Conservation (phyloP, 2,329 filamentous ascomycete genomes). For the Xylaria sp. region DNA sequence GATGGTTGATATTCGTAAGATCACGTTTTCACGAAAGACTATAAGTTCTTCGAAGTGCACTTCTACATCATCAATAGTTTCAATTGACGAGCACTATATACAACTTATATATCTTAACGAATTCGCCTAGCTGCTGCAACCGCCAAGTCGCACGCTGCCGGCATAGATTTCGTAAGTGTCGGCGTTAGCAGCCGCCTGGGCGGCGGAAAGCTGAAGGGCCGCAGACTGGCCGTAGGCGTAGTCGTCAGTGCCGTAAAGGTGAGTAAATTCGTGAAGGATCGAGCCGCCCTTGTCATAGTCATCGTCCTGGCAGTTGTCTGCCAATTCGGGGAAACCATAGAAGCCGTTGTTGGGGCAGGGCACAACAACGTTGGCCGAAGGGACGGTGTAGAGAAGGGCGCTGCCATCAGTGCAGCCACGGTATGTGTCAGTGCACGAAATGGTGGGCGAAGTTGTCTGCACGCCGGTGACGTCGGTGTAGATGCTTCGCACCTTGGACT, state of each 20-base stretch:
- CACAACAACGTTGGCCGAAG: constrained; percentile 35
- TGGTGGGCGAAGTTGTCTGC: constrained; percentile 37
- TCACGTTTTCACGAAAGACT: not conserved
- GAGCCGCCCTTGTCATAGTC: constrained; percentile 40
- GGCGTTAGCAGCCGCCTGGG: constrained; percentile 39
- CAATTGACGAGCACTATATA: constrained; percentile 9
- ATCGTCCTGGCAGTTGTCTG: constrained; percentile 32
- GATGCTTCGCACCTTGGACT: constrained; percentile 34
- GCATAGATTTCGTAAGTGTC: constrained; percentile 42
- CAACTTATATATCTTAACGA: constrained; percentile 14
- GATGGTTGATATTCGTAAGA: not conserved
- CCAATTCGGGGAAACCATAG: constrained; percentile 34
- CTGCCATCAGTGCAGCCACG: constrained; percentile 32
- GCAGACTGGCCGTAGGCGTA: constrained; percentile 38
- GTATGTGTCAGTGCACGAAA: constrained; percentile 38
- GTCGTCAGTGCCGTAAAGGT: constrained; percentile 40
- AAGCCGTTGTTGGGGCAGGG: constrained; percentile 36
- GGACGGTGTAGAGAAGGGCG: constrained; percentile 38
- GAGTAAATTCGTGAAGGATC: constrained; percentile 39
- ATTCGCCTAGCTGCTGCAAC: constrained; percentile 39
- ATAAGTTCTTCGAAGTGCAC: not conserved
- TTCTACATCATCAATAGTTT: not conserved
- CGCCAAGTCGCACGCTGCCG: constrained; percentile 40
- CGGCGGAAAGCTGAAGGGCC: constrained; percentile 31
- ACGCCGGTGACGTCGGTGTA: constrained; percentile 36